phyloP scores from a whole-genome alignment of 1,284 basidiomycete genomes.

The Farysia itapuensis region DNA sequence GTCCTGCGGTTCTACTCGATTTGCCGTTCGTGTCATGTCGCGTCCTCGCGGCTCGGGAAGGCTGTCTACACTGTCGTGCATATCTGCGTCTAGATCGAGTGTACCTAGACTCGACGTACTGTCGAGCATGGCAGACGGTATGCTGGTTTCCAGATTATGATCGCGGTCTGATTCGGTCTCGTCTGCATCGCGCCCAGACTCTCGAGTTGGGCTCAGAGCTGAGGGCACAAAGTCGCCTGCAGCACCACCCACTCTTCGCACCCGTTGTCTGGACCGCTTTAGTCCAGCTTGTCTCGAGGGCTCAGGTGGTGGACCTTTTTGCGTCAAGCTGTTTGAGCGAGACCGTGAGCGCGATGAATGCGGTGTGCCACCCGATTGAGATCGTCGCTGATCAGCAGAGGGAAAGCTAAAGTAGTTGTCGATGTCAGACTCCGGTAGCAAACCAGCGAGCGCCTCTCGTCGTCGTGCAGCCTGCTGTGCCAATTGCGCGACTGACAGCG shows the following conservation, averaged over 20 bases:
- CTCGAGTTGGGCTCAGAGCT: constrained; percentile 1
- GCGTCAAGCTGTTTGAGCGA: not conserved
- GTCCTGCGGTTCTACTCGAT: constrained; percentile 9
- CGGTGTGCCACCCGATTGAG: not conserved
- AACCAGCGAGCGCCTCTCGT: constrained; percentile 6
- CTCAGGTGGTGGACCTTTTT: not conserved
- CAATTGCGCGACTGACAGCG: constrained; percentile 37
- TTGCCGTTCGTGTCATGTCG: constrained; percentile 34
- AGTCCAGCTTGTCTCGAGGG: not conserved
- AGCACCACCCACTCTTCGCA: not conserved
- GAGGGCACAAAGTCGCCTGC: constrained; percentile 15
- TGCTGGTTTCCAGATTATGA: not conserved
- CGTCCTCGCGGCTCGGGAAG: constrained; percentile 19
- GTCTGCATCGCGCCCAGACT: constrained; percentile 1
- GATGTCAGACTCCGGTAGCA: not conserved
- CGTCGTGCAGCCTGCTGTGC: constrained; percentile 35
- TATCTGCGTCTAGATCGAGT: constrained; percentile 1
- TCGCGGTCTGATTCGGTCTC: constrained; percentile 5
- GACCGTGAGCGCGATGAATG: not conserved
- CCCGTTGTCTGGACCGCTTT: not conserved
- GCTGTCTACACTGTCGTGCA: constrained; percentile 3
- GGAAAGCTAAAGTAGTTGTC: constrained; percentile 19
- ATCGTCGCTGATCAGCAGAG: not conserved
- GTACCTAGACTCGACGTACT: constrained; percentile 18
- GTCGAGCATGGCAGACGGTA: too few relatives aligned